Base-by-base conservation (phyloP, 441 rosid genomes). In the Jatropha podagrica region DNA sequence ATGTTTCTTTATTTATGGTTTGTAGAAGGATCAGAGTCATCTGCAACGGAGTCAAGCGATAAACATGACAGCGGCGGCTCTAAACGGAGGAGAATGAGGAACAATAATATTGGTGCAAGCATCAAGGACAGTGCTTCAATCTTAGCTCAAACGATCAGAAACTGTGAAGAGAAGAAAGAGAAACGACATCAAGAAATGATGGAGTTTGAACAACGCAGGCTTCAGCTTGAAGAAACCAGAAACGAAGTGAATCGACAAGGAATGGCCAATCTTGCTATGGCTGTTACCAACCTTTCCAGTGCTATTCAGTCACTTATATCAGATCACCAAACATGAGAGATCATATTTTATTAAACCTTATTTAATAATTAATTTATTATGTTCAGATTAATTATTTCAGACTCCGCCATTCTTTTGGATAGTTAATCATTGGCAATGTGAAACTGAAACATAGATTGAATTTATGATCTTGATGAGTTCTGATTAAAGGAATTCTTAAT, bases 291-390 rank as follows among this genome's bases (percentile, higher is more conserved):
- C 56, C 83, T 84, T 44, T 82, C 87, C 15, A 77, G 61, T 70
- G 85, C 87, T 38, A 74, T 84, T 40, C 83, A 82, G 71, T 78
- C 87, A 37, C 70, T 80, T n/a, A 69, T 73, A 11, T 79, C 85
- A 56, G 37, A 2, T 32, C 32, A 74, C 51, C 72, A 79, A 68
- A 74, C 81, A 60, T 79, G 74, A 81, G 74, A 81, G 26, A 26
- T 4, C 9, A 7, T 44, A 7, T 44, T 11, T 44, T 44, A 1
- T 44, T 44, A 7, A 7, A 1, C 48, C 10, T 44, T 32, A 32
- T 32, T 32, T 32, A 32, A 32, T 14, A 1, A n/a, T 42, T 14
- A 1, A n/a, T 42, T 68, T 2, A 49, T 49, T 49, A 49, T 49
- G 42, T 63, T 63, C 20, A 38, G 14, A 8, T 58, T 13, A 17